Evolutionary conservation across 495 filamentous ascomycete genomes (phyloP).

Genomic region (Usnea hakonensis): DNA sequence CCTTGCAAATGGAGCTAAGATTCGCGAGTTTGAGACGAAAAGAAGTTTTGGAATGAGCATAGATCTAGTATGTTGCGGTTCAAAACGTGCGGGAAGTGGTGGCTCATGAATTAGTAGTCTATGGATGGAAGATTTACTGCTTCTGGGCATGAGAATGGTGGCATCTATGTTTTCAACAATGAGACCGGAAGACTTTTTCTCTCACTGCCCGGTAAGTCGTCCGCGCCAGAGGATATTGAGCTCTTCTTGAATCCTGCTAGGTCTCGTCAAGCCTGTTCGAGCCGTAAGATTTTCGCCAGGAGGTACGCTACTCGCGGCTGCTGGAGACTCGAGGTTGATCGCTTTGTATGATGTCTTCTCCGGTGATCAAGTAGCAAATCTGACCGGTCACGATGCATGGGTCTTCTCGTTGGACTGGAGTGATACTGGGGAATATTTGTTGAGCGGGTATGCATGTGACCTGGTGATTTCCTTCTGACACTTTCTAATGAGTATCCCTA

Average conservation of each 20-base stretch:
- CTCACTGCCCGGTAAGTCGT: slow-evolving; percentile 64
- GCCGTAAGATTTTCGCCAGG: slow-evolving; percentile 79
- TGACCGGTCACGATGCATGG: slow-evolving; percentile 75
- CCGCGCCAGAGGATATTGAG: background rate
- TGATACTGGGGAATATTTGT: slow-evolving; percentile 83
- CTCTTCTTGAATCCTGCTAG: slow-evolving; percentile 35
- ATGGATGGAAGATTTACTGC: slow-evolving; percentile 77
- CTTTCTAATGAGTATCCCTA: background rate
- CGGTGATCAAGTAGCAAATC: slow-evolving; percentile 84
- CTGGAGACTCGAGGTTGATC: slow-evolving; percentile 82
- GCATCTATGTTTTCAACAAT: slow-evolving; percentile 92
- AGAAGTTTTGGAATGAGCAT: slow-evolving; percentile 82
- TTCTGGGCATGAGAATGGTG: slow-evolving; percentile 86
- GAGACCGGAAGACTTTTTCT: slow-evolving; percentile 77
- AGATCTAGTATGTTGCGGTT: slow-evolving; percentile 52
- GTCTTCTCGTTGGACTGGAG: slow-evolving; percentile 87
- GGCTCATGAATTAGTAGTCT: slow-evolving; percentile 38
- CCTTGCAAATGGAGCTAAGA: slow-evolving; percentile 37
- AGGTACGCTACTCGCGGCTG: slow-evolving; percentile 79
- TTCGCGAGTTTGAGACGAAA: slow-evolving; percentile 83
- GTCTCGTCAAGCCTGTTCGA: slow-evolving; percentile 77
- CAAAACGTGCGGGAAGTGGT: slow-evolving; percentile 9
- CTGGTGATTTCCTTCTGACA: background rate
- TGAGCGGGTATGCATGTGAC: slow-evolving; percentile 58
- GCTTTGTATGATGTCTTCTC: slow-evolving; percentile 83